Percentiles rank a stretch among this genome's conserved stretches.
Evolutionary conservation across 2,329 filamentous ascomycete genomes (phyloP).

Genomic region (Fusarium nurragi): DNA sequence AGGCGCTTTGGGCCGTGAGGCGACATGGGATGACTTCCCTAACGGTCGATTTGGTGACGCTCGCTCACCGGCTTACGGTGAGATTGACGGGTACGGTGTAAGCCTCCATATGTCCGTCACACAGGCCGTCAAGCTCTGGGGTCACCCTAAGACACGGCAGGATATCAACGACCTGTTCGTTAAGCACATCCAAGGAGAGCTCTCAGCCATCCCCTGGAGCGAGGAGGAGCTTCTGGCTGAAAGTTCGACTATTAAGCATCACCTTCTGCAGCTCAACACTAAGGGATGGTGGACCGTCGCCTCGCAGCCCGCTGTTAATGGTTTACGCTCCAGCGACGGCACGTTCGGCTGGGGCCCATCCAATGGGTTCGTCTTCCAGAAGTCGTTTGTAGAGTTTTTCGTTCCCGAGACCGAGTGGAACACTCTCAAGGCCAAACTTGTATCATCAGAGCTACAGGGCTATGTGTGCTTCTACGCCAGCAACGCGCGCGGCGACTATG

Average conservation of each 20-base stretch:
- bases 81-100: conserved; percentile 98
- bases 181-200: conserved; percentile 79
- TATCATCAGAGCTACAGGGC: conserved; percentile 65
- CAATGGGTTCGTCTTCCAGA: conserved; percentile 96
- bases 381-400: conserved; percentile 98
- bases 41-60: conserved; percentile 97
- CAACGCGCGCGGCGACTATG: conserved; percentile 80
- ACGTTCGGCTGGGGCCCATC: conserved; percentile 94
- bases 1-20: conserved; percentile 87
- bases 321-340: conserved; percentile 76
- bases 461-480: conserved; percentile 88
- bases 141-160: conserved; percentile 71
- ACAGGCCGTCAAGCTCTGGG: conserved; percentile 87
- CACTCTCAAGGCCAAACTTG: conserved; percentile 70
- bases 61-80: conserved; percentile 90
- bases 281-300: conserved; percentile 97
- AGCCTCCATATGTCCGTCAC: conserved; percentile 89
- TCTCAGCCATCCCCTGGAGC: conserved; percentile 90
- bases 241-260: conserved; percentile 79
- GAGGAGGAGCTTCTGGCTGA: conserved; percentile 88
- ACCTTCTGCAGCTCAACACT: conserved; percentile 79
- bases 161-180: conserved; percentile 87
- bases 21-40: conserved; percentile 98
- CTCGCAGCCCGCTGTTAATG: conserved; percentile 93
- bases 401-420: conserved; percentile 78